phyloP scores from a whole-genome alignment of 805 yeast species.

The Starmerella bombi region DNA sequence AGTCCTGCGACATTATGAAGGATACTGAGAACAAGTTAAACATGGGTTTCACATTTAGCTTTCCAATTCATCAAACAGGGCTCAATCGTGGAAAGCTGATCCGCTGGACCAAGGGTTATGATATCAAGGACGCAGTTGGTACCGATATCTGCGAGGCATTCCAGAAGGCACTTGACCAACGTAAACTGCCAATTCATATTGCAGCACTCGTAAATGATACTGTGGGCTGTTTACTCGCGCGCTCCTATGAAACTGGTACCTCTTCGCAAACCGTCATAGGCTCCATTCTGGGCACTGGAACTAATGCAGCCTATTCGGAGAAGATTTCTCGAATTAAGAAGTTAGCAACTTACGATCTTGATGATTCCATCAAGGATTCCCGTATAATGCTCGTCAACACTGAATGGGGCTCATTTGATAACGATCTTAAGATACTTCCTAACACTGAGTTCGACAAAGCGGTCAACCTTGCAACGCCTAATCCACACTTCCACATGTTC shows the following conservation, averaged over 20 bases:
- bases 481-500: conserved; percentile 78
- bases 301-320: conserved; percentile 91
- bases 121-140: conserved; percentile 72
- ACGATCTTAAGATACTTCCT: conserved; percentile 61
- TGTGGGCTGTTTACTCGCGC: conserved; percentile 80
- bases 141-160: conserved; percentile 63
- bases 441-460: conserved; percentile 59
- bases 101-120: conserved; percentile 95
- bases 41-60: conserved; percentile 86
- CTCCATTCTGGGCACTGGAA: conserved; percentile 92
- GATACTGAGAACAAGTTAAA: conserved; percentile 34
- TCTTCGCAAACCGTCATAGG: conserved; percentile 74
- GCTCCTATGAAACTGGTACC: conserved; percentile 62
- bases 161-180: conserved; percentile 52
- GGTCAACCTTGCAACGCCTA: conserved; percentile 62
- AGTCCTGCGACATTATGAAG: conserved; percentile 24
- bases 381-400: conserved; percentile 75
- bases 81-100: conserved; percentile 66
- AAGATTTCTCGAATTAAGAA: conserved; percentile 59
- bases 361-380: conserved; percentile 24
- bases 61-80: conserved; percentile 81
- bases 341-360: conserved; percentile 34
- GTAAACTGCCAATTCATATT: conserved; percentile 44
- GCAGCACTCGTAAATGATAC: conserved; percentile 93
- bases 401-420: conserved; percentile 98